Conservation (phyloP, 108 stramenopile genomes). For the Mediolabrus comicus region DNA sequence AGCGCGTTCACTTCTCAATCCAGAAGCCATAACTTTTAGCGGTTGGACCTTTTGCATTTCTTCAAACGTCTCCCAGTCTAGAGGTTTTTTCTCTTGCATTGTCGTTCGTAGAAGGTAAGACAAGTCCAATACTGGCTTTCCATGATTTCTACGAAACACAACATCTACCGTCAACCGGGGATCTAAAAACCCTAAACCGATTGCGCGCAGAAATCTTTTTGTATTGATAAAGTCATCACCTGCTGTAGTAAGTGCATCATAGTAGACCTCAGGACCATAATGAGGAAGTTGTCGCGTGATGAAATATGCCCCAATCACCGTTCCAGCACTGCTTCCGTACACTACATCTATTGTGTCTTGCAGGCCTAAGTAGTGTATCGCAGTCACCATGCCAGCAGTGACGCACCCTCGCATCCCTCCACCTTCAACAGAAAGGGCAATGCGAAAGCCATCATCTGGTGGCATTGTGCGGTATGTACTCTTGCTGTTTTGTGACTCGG, state of each 20-base stretch:
- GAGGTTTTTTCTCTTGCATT: conserved; percentile 81
- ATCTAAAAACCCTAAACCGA: conserved; percentile 86
- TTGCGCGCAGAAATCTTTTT: conserved; percentile 72
- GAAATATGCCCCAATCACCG: conserved; percentile 88
- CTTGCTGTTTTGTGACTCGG: not conserved
- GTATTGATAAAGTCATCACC: conserved; percentile 87
- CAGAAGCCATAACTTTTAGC: conserved; percentile 88
- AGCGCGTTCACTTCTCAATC: conserved; percentile 64
- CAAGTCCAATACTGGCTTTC: conserved; percentile 91
- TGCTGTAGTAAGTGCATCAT: conserved; percentile 85
- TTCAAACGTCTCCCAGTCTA: conserved; percentile 90
- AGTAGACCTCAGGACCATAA: conserved; percentile 95
- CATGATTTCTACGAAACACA: conserved; percentile 55
- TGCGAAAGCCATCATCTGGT: conserved; percentile 54
- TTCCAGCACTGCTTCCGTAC: conserved; percentile 90
- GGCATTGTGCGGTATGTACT: conserved; percentile 20
- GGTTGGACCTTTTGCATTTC: conserved; percentile 81
- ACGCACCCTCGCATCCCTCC: conserved; percentile 97
- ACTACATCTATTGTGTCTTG: conserved; percentile 88
- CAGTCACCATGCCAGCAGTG: conserved; percentile 92
- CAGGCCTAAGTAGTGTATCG: conserved; percentile 82
- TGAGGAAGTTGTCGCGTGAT: conserved; percentile 83
- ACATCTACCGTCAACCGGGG: conserved; percentile 83
- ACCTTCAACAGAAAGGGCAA: conserved; percentile 93
- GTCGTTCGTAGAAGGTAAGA: conserved; percentile 79